phyloP scores from a whole-genome alignment of 345 rosid species.

The Eucalyptus sp. region DNA sequence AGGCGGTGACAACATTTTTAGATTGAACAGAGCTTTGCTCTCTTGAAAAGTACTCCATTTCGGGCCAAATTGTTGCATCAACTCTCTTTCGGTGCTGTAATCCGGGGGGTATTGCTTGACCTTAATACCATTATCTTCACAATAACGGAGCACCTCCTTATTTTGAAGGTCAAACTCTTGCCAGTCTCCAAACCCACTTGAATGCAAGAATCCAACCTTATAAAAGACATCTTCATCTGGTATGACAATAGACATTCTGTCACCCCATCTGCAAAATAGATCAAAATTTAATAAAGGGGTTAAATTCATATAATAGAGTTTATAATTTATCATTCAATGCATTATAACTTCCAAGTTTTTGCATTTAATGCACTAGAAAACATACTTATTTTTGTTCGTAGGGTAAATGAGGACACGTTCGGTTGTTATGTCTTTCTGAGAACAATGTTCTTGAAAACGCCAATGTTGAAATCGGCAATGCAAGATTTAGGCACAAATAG shows the following conservation, averaged over 20 bases:
- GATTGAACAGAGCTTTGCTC: neutral
- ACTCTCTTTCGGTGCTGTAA: neutral
- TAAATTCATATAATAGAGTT: neutral
- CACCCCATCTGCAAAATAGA: neutral
- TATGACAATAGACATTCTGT: neutral
- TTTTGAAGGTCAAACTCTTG: neutral
- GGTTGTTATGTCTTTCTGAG: conserved; percentile 2
- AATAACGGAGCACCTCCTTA: neutral
- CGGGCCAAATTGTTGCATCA: neutral
- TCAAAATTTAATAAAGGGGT: neutral
- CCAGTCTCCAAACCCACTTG: neutral
- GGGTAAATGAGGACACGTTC: conserved; percentile 1
- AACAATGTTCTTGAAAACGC: conserved; percentile 20
- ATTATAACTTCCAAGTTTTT: neutral
- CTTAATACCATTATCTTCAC: neutral
- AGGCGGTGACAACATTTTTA: neutral
- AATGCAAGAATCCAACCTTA: neutral
- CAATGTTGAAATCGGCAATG: conserved; percentile 11
- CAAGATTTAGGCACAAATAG: conserved; percentile 25
- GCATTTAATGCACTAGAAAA: neutral
- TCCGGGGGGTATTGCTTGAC: neutral
- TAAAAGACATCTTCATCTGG: conserved; percentile 1
- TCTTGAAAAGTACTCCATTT: neutral
- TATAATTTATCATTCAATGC: neutral
- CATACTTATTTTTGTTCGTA: neutral